Evolutionary conservation across 805 yeast genomes (phyloP), one percentile per base, ranked within the genome.

Genomic region (Candida quercuum): DNA sequence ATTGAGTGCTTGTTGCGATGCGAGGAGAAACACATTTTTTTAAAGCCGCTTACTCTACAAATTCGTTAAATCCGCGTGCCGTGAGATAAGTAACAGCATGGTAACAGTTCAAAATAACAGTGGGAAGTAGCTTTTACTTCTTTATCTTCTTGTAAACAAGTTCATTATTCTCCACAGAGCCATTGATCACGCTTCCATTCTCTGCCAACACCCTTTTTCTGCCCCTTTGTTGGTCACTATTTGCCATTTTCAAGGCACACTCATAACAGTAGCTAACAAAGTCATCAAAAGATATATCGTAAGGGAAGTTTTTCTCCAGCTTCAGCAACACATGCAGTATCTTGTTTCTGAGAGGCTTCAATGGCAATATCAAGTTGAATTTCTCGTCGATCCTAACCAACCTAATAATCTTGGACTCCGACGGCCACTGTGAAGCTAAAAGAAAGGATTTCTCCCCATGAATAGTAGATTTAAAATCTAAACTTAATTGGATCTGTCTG

Each of bases 381-480:
- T 13, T 13, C 4, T 20, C 23, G 13, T 32, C 19, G 5, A 28
- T n/a, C 6, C 19, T 18, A n/a, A 37, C 23, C 22, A 37, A 22
- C 17, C 28, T 37, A 24, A 33, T 15, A 15, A 37, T 21, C 17
- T 33, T 28, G 7, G 35, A 32, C 20, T 37, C 39, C 13, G 22
- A 18, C 5, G 39, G 39, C 39, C 39, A 37, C n/a, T n/a, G n/a
- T n/a, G n/a, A n/a, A n/a, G n/a, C n/a, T n/a, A n/a, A n/a, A n/a
- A n/a, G n/a, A n/a, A n/a, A n/a, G n/a, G n/a, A n/a, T n/a, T 16
- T n/a, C 11, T 27, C 24, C 28, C 24, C n/a, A n/a, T n/a, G n/a
- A n/a, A n/a, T n/a, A n/a, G n/a, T n/a, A n/a, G n/a, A n/a, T n/a
- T n/a, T n/a, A n/a, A n/a, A n/a, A n/a, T n/a, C n/a, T n/a, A n/a